Base-by-base conservation (phyloP, 768 basidiomycete species). In the Boletus pseudo-olivaceus region DNA sequence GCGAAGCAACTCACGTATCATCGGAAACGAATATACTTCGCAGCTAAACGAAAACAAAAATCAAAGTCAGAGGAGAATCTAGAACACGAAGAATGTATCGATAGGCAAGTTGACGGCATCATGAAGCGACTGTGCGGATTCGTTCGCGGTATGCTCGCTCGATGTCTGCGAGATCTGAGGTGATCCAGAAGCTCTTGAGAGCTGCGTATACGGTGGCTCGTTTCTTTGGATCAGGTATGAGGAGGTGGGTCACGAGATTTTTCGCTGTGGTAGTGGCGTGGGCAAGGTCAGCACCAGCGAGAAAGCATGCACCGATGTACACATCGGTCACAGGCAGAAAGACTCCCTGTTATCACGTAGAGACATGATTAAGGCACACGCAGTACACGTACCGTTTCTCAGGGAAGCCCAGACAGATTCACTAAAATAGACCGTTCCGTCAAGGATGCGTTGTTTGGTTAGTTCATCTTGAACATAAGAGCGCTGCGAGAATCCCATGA, bases 401-500 rank as follows among this genome's bases (percentile, higher is more conserved):
- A 89, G 63, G 3, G 71, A 56, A 42, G 67, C 62, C 90, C 90
- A 93, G 15, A 79, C 70, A 29, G 73, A 62, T 23, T 74, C 68
- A 19, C 73, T 73, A 62, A 87, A 90, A 32, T 82, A 77, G 17
- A 87, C 70, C 10, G 76, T 74, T 12, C 84, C 85, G 27, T 80
- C 72, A 33, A 91, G 74, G 45, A 93, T 92, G 33, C 87, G 78
- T 52, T 79, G 75, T 68, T 90, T 90, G 41, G 90, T 79, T 49
- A 77, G 73, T 39, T 78, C 71, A 63, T 89, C 88, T 75, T 78
- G 62, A 68, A 76, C 47, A 62, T 69, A 53, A 73, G 74, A 49
- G 68, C 71, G 55, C 54, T 66, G 58, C 17, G 71, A 74, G 42
- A 63, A 56, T 41, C 51, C 66, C 45, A 49, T 38, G 23, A 63